Evolutionary conservation across 2,329 filamentous ascomycete genomes (phyloP), one percentile per base, ranked within the genome.

Genomic region (Venturia nashicola): DNA sequence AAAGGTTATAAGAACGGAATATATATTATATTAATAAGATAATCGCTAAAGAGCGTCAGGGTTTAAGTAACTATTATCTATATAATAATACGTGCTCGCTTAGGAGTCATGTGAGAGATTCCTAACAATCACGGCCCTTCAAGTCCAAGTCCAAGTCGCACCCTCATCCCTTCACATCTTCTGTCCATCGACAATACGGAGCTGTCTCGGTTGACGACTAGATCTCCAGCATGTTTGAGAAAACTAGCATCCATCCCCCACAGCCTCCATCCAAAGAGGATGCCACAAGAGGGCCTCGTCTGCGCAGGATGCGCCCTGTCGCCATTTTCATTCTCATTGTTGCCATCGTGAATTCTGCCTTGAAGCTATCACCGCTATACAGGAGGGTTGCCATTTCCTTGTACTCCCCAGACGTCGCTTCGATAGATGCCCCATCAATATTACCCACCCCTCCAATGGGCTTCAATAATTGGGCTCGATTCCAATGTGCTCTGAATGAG

Each of bases 391-490:
- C 14, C 32, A 36, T 57, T 3, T 5, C n/a, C 23, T 36, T 7
- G 27, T 5, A 55, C 23, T 4, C 34, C 14, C 48, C 23, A 34
- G 34, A 18, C 48, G 16, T 18, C 9, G 59, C 20, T 2, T 61
- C 59, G 4, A 51, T 62, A 39, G 34, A 39, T 23, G n/a, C 67
- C 61, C 67, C 67, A 18, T 61, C 66, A 36, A 57, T 70, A 18
- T 67, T 65, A 1, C 67, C 69, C 12, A 64, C 65, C 18, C 69
- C 79, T 0, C 79, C 79, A 11, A 82, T 82, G 79, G 79, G 78
- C 32, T 82, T 79, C 73, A 81, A 80, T 69, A 79, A 78, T 67
- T 82, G 80, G 79, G 72, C 78, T 0, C 76, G 77, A 43, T 79
- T 79, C 69, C 72, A 73, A 71, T 80, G 77, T 67, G 74, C 76